Evolutionary conservation across 140 eudicot species (phyloP).

Genomic region (Stevia rebaudiana): DNA sequence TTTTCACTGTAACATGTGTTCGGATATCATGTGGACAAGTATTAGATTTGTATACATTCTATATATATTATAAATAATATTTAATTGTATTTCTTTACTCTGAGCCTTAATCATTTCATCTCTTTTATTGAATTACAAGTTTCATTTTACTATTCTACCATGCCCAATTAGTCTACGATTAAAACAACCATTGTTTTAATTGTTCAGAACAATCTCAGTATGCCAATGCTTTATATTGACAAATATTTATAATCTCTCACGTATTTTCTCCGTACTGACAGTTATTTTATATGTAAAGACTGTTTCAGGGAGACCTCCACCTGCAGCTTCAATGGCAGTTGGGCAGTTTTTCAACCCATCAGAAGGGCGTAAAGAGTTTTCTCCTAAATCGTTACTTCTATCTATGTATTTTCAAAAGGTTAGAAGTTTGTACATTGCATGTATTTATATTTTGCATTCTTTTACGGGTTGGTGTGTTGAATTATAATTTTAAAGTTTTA

Average conservation of each 20-base stretch:
- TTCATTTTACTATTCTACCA: not conserved
- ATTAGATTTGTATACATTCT: conserved; percentile 1
- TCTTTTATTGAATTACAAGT: not conserved
- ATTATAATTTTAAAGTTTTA: too few relatives aligned
- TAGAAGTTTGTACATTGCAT: not conserved
- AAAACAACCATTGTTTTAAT: not conserved
- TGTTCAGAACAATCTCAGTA: conserved; percentile 2
- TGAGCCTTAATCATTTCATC: not conserved
- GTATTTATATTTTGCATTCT: not conserved
- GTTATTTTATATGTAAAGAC: conserved; percentile 47
- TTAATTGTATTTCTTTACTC: not conserved
- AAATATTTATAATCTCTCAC: conserved; percentile 1
- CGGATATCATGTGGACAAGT: conserved; percentile 4
- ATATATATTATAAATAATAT: not conserved
- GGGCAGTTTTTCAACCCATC: conserved; percentile 85
- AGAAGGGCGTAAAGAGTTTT: conserved; percentile 49
- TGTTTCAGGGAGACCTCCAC: conserved; percentile 98
- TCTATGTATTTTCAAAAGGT: conserved; percentile 60
- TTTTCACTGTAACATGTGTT: not conserved
- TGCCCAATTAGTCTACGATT: not conserved
- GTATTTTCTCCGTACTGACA: conserved; percentile 20
- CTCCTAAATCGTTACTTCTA: conserved; percentile 49
- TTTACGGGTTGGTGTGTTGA: not conserved
- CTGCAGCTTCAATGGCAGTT: conserved; percentile 98
- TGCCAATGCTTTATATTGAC: conserved; percentile 5